Conservation (phyloP, 225 moss, liverwort and hornwort species). For the Polytrichum formosum region DNA sequence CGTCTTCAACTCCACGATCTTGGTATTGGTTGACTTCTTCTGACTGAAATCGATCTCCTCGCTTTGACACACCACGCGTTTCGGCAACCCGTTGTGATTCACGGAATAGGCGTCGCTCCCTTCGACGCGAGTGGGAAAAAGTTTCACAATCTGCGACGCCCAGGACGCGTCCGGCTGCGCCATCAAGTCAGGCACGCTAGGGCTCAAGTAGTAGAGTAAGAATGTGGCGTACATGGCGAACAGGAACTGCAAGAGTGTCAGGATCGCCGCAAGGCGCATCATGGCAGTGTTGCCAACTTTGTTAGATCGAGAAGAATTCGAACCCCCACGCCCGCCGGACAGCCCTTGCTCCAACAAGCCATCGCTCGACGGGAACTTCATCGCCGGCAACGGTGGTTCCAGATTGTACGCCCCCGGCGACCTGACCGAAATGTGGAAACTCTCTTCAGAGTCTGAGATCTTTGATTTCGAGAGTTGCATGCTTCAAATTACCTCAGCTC, state of each 20-base stretch:
- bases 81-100: constrained; percentile 6
- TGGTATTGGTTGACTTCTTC: constrained; percentile 66
- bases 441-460: no score
- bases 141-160: constrained; percentile 31
- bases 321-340: no score
- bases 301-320: no score
- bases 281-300: constrained; percentile 1
- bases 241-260: constrained; percentile 65
- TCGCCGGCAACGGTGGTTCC: no score
- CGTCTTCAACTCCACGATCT: constrained; percentile 57
- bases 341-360: no score
- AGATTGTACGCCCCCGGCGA: no score
- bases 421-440: no score
- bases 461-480: no score
- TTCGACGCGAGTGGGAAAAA: constrained; percentile 10
- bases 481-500: no score
- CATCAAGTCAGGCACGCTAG: constrained; percentile 54
- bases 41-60: constrained; percentile 64
- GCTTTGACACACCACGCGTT: constrained; percentile 39
- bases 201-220: constrained; percentile 73
- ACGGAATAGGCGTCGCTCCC: not conserved
- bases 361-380: no score
- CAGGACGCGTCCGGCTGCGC: constrained; percentile 29
- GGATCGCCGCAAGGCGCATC: constrained; percentile 53
- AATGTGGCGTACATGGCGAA: constrained; percentile 81